These are phyloP conservation scores for Lecanicillium sp. DNA, from an alignment of 2,329 filamentous ascomycete species.

Conservation along the genomic window DNA sequence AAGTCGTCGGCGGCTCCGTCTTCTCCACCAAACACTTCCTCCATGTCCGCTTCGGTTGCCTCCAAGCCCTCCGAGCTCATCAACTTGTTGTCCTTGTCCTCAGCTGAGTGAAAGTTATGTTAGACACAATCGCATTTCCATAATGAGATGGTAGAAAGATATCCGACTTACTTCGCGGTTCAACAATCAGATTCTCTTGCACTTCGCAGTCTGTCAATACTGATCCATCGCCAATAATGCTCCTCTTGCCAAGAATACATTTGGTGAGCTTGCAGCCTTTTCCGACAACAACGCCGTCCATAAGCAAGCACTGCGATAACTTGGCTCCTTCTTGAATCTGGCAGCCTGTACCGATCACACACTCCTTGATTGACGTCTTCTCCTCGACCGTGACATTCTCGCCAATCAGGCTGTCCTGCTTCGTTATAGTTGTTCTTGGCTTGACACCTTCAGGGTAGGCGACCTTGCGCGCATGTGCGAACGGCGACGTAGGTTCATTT, in stretches of 20 bases:
- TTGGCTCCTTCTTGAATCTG: constrained; percentile 81
- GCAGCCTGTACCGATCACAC: constrained; percentile 79
- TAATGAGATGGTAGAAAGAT: too few relatives aligned
- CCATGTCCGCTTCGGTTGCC: constrained; percentile 54
- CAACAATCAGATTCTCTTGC: constrained; percentile 80
- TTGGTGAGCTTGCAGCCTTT: constrained; percentile 78
- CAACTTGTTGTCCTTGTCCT: constrained; percentile 59
- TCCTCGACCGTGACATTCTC: constrained; percentile 87
- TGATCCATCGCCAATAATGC: constrained; percentile 73
- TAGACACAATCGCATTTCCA: constrained; percentile 7
- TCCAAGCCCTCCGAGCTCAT: constrained; percentile 62
- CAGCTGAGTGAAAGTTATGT: constrained; percentile 34
- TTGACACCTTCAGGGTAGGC: constrained; percentile 79
- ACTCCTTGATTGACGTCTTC: constrained; percentile 87
- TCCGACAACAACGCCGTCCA: constrained; percentile 85
- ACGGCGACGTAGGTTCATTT: constrained; percentile 53
- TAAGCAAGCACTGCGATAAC: constrained; percentile 78
- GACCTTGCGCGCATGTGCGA: constrained; percentile 72
- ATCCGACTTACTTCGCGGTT: constrained; percentile 65
- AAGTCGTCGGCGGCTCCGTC: constrained; percentile 19
- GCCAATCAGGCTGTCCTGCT: constrained; percentile 73
- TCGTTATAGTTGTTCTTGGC: constrained; percentile 71
- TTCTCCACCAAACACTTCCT: constrained; percentile 39
- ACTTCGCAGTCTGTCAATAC: constrained; percentile 87
- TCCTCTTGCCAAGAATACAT: constrained; percentile 76